Conservation (phyloP, 768 basidiomycete genomes). For the Hortiboletus campestris region DNA sequence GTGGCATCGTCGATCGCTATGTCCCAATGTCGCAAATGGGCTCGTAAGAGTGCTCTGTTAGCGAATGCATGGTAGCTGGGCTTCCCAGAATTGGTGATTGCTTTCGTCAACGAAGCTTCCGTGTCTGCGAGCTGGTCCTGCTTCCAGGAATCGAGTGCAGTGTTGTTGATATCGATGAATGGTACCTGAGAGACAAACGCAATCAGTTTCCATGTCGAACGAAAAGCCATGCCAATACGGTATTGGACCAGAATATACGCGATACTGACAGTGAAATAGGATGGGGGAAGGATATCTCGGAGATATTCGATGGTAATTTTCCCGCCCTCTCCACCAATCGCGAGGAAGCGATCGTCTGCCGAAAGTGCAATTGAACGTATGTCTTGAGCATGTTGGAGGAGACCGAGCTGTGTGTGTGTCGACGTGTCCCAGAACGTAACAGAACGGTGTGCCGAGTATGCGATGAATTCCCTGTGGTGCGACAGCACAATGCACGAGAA, state of each 20-base stretch:
- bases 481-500: neutral
- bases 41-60: neutral
- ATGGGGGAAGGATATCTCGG: neutral
- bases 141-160: neutral
- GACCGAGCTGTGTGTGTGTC: neutral
- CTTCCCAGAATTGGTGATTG: neutral
- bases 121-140: neutral
- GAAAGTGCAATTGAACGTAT: neutral
- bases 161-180: neutral
- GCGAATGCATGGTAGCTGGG: neutral
- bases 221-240: too few species aligned
- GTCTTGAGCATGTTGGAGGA: neutral
- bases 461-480: neutral
- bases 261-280: too few species aligned
- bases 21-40: neutral
- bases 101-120: neutral
- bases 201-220: neutral
- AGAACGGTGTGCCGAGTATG: neutral
- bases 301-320: neutral
- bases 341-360: neutral
- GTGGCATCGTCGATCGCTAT: neutral
- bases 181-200: neutral
- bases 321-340: neutral
- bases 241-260: too few species aligned
- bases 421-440: conserved; percentile 1